Evolutionary conservation across 805 yeast genomes (phyloP), one percentile per base, ranked within the genome.

Genomic region (Ogataea thermomethanolica): DNA sequence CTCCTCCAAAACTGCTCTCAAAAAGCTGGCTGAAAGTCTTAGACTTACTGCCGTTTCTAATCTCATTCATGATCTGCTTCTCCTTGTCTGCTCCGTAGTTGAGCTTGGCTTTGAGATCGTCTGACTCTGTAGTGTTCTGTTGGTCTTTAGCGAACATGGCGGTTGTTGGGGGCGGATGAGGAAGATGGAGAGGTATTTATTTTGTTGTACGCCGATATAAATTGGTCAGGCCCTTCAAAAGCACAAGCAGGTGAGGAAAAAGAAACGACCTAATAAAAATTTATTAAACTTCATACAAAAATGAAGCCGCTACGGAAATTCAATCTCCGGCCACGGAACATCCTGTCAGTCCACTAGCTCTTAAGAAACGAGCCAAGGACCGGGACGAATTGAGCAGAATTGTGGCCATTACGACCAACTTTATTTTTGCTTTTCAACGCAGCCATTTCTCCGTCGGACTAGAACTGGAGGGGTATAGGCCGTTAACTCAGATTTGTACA

Each of bases 41-140:
- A 43, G 50, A 48, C 47, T 53, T 41, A 30, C 54, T 53, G 15
- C 53, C 39, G 22, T 46, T 49, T 59, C 67, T 60, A 34, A 63
- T 63, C 52, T 61, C 61, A 50, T 61, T 63, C 64, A 63, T 56
- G 43, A 63, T 61, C 43, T 62, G 67, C 57, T 61, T 61, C 49
- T 63, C 67, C 59, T 63, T 63, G 53, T 63, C 67, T 44, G 67
- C 67, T 49, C 67, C 67, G 44, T 49, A 63, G 50, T 59, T 59
- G 28, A 62, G 49, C 52, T 50, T 61, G 12, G 64, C 55, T 45
- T 57, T 59, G 40, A 47, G 48, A 2, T 32, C 42, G 37, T 59
- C 64, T 8, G 62, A 51, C 39, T 57, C 62, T n/a, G 62, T 54
- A 40, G 44, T 49, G 48, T 56, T 59, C 48, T 61, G 64, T 29